Evolutionary conservation across 306 rosid genomes (phyloP), one percentile per base, ranked within the genome.

Genomic region (Quercus alba): DNA sequence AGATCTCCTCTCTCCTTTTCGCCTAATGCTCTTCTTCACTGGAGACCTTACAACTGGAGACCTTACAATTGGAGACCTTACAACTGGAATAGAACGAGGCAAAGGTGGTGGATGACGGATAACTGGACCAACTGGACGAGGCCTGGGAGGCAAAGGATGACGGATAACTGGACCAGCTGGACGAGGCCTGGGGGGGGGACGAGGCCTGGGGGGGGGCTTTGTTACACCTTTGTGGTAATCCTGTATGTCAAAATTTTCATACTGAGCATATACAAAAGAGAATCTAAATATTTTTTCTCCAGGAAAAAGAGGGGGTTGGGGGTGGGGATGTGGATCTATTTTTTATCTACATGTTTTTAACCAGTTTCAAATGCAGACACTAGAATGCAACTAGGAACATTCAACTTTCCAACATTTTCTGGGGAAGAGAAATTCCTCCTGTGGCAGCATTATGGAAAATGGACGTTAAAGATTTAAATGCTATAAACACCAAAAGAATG

Each of bases 161-260:
- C 61, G 88, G 58, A 77, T 44, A 69, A 68, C 77, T 21, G 87
- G 84, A 12, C 81, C 63, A 26, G 33, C 81, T 1, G 94, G 93
- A 62, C 92, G 94, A 67, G 2, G 28, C 28, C 28, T 26, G 28
- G 28, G 28, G 28, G 28, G 28, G 28, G 28, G 28, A 26, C 28
- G 28, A 26, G 99, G 96, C 94, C 92, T 91, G 46, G 93, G 94
- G 57, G 99, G 94, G 66, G 85, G 88, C 80, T 93, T 98, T 85
- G 93, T 74, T 73, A 93, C 4, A 51, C 91, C 97, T 81, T 90
- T 88, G 86, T 95, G 99, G 84, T 95, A 91, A 62, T 88, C 86
- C 97, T 93, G 89, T 51, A 64, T 55, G 83, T 68, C 72, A 61
- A 75, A 76, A 41, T 75, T 80, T 46, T 74, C 79, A 64, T 76